Conservation (phyloP, 1,284 basidiomycete species). For the Hemileia vastatrix region DNA sequence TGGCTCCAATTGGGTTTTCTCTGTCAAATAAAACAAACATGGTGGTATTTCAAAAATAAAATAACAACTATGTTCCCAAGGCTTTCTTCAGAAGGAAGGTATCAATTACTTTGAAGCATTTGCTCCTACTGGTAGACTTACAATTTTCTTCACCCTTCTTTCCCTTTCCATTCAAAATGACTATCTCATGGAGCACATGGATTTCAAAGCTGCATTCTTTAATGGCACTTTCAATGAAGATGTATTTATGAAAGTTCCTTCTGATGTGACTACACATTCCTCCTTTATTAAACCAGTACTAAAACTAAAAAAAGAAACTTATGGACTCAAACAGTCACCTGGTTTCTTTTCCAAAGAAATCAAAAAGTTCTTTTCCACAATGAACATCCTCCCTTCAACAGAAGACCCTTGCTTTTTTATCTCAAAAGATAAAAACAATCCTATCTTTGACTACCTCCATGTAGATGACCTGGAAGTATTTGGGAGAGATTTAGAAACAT, state of each 20-base stretch:
- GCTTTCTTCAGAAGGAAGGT: slow-evolving; percentile 33
- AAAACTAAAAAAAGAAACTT: too few relatives aligned
- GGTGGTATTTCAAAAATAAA: slow-evolving; percentile 40
- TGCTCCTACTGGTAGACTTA: slow-evolving; percentile 45
- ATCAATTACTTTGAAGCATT: too few relatives aligned
- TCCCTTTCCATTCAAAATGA: slow-evolving; percentile 4
- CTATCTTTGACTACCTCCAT: too few relatives aligned
- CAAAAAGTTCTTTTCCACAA: slow-evolving; percentile 23
- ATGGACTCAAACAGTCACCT: too few relatives aligned
- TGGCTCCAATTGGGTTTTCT: too few relatives aligned
- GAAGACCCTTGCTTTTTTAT: background rate
- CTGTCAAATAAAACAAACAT: too few relatives aligned
- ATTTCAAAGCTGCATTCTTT: slow-evolving; percentile 23
- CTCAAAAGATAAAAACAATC: too few relatives aligned
- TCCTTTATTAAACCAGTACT: background rate
- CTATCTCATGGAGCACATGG: background rate
- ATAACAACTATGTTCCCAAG: slow-evolving; percentile 34
- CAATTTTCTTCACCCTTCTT: slow-evolving; percentile 41
- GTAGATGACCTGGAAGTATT: too few relatives aligned
- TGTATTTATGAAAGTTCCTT: slow-evolving; percentile 1
- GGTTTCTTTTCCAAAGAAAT: too few relatives aligned
- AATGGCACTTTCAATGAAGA: slow-evolving; percentile 9
- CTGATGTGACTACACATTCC: background rate
- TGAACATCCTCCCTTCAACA: background rate
- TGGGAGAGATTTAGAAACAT: too few relatives aligned